Evolutionary conservation across 495 filamentous ascomycete genomes (phyloP), one percentile per base, ranked within the genome.

Genomic region (Aspergillus baeticus): DNA sequence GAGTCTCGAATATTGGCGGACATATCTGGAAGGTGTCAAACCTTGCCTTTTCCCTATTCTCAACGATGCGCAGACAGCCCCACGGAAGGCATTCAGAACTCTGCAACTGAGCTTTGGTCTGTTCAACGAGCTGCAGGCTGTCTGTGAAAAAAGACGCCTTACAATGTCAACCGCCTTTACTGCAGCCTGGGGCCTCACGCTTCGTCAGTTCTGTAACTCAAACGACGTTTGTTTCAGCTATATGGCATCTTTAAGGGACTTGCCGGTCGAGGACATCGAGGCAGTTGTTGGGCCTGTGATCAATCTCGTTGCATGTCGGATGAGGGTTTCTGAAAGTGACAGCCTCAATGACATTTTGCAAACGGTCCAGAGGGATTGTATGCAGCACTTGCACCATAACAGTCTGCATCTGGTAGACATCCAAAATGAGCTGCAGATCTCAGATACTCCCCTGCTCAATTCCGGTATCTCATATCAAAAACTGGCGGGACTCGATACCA

Each of bases 161-260:
- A 84, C 82, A 0, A 39, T 80, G 11, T 74, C 79, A 14, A 83
- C 77, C 60, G 71, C 74, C 0, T 72, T 84, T 52, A 81, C 81
- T 41, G 70, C 72, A 1, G 77, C 74, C 6, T 84, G 81, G 81
- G 81, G 77, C 2, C 63, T 84, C n/a, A 72, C 77, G 0, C 65
- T 84, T 43, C 75, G 75, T 23, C 63, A 62, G 36, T 83, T 81
- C 62, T 76, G 73, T 47, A 72, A 73, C 6, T 73, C 74, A 10
- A 64, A 76, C 20, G 80, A 83, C 46, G 69, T 83, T 0, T 81
- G 76, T 53, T 84, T 82, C 55, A 78, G 77, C 36, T 82, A 82
- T 54, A 69, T 81, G 52, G 68, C 74, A n/a, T 82, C 79, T 4
- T 70, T 80, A 10, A 66, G 81, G 21, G 80, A 84, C 61, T 60